Conservation (phyloP, 768 basidiomycete species). For the Xanthoconium purpureum region DNA sequence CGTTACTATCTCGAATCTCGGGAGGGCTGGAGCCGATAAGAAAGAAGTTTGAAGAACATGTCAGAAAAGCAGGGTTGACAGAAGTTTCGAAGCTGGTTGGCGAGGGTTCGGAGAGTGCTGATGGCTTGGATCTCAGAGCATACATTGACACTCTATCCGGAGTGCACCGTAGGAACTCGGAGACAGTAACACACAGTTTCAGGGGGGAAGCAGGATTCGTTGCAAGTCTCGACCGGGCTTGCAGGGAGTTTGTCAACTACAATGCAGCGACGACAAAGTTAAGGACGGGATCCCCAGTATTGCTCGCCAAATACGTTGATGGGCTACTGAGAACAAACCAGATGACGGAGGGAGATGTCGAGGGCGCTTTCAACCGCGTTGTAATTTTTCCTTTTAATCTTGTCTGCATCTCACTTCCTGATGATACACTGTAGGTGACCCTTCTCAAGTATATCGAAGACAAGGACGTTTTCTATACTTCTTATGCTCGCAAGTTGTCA, state of each 20-base stretch:
- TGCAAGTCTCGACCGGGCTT: conserved; percentile 91
- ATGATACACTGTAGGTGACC: conserved; percentile 65
- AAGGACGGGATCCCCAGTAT: conserved; percentile 82
- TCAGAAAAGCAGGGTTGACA: conserved; percentile 83
- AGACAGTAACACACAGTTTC: conserved; percentile 86
- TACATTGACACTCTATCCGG: conserved; percentile 92
- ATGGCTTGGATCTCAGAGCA: conserved; percentile 82
- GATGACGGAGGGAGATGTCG: conserved; percentile 84
- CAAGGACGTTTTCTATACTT: conserved; percentile 98
- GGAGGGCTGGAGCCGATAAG: conserved; percentile 88
- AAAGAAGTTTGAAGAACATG: conserved; percentile 92
- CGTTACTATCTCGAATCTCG: conserved; percentile 81
- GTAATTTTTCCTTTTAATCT: conserved; percentile 44
- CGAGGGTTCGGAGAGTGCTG: conserved; percentile 52
- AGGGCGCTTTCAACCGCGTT: conserved; percentile 85
- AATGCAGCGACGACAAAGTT: conserved; percentile 85
- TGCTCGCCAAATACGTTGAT: conserved; percentile 91
- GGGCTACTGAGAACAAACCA: conserved; percentile 91
- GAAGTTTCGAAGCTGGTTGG: conserved; percentile 72
- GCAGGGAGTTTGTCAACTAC: conserved; percentile 90
- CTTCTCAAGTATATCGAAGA: conserved; percentile 98
- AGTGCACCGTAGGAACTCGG: conserved; percentile 88
- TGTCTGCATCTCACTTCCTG: neutral
- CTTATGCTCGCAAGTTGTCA: conserved; percentile 92
- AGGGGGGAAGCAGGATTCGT: conserved; percentile 91